Percentiles rank a stretch among this genome's conserved stretches.
Conservation (phyloP, 768 basidiomycete species). For the Tubosaeta sp. region DNA sequence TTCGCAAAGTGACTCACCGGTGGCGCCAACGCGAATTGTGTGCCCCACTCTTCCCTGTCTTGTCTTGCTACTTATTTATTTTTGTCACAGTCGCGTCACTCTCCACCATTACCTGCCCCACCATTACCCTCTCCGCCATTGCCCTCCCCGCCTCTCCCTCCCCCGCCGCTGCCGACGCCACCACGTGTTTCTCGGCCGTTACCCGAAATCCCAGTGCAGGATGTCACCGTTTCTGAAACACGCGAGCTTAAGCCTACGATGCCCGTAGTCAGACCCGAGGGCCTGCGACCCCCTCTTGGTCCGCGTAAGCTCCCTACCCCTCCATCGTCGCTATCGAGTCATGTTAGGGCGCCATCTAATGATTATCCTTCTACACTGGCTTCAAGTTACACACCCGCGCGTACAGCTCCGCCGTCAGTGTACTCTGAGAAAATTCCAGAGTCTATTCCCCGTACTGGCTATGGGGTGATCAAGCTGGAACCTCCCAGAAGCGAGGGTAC, state of each 20-base stretch:
- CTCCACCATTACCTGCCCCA: constrained; percentile 14
- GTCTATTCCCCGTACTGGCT: constrained; percentile 20
- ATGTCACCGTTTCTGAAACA: constrained; percentile 9
- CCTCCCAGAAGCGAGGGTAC: constrained; percentile 20
- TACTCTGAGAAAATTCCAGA: constrained; percentile 31
- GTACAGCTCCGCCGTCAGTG: constrained; percentile 25
- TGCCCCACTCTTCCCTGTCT: constrained; percentile 6
- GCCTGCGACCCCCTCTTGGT: constrained; percentile 14
- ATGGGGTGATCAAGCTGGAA: constrained; percentile 22
- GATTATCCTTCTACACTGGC: constrained; percentile 23
- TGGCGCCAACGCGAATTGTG: constrained; percentile 25
- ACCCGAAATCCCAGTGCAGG: constrained; percentile 27
- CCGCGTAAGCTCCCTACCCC: constrained; percentile 33
- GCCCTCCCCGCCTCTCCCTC: constrained; percentile 16
- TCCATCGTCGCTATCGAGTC: constrained; percentile 20
- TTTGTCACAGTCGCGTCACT: constrained; percentile 21
- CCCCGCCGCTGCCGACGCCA: constrained; percentile 25
- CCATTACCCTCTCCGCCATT: constrained; percentile 15
- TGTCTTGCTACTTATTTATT: not conserved
- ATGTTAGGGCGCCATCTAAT: constrained; percentile 17
- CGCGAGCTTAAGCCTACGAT: constrained; percentile 16
- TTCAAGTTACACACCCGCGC: constrained; percentile 28
- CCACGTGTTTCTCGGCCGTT: constrained; percentile 27
- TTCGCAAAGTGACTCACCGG: constrained; percentile 32
- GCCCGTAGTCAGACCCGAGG: constrained; percentile 17